Evolutionary conservation across 2,329 filamentous ascomycete species (phyloP).

Genomic region (Xylaria sp.): DNA sequence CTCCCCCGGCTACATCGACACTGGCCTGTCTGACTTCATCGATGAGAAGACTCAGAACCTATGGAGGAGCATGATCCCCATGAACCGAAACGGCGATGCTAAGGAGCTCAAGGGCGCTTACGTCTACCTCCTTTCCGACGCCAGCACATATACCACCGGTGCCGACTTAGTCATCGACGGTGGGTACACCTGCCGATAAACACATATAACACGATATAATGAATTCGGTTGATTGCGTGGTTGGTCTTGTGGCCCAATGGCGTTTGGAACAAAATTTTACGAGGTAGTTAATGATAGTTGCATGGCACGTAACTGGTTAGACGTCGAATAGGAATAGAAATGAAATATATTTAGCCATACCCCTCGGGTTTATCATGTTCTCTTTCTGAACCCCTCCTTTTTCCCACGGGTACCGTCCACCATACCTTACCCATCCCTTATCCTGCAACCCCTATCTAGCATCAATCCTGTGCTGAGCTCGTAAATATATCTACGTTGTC

Average conservation of each 20-base stretch:
- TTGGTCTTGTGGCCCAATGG: constrained; percentile 12
- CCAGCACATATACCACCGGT: constrained; percentile 79
- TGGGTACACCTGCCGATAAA: constrained; percentile 62
- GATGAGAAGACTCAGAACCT: constrained; percentile 48
- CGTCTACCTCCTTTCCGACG: constrained; percentile 80
- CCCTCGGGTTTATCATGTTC: not conserved
- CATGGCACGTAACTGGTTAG: constrained; percentile 19
- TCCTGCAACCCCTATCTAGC: not conserved
- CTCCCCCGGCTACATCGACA: constrained; percentile 70
- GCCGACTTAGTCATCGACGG: constrained; percentile 78
- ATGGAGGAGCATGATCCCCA: constrained; percentile 50
- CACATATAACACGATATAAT: constrained; percentile 26
- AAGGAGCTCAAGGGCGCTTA: constrained; percentile 79
- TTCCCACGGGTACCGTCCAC: not conserved
- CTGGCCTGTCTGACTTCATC: constrained; percentile 58
- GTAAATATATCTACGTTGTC: not conserved
- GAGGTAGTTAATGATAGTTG: constrained; percentile 6
- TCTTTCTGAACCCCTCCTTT: not conserved
- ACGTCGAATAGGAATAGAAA: constrained; percentile 17
- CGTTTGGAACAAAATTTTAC: constrained; percentile 22
- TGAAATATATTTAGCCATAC: not conserved
- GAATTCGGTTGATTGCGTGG: constrained; percentile 1
- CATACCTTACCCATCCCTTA: not conserved
- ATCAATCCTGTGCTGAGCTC: not conserved
- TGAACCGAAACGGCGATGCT: constrained; percentile 67